Percentiles rank a stretch among this genome's conserved stretches.
Evolutionary conservation across 129 eudicot species (phyloP).

Genomic region (Chrysanthemum makinoi): DNA sequence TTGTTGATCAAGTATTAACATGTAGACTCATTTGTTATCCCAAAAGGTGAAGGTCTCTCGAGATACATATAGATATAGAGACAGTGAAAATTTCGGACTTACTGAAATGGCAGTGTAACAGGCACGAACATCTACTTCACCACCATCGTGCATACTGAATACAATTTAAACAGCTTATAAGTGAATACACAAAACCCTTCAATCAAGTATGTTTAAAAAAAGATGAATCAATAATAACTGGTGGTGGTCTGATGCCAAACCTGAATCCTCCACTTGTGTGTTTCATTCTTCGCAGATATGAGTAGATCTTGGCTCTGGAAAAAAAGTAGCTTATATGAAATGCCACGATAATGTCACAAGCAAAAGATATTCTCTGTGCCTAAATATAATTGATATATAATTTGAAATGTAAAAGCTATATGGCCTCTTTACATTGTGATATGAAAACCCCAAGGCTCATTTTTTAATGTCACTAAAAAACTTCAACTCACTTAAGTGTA

Average conservation of each 20-base stretch:
- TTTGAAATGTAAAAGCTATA: neutral
- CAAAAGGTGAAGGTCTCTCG: no score
- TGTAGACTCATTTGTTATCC: no score
- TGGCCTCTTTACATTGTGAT: neutral
- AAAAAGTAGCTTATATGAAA: slow-evolving; percentile 14
- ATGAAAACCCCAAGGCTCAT: neutral
- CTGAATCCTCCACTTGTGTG: slow-evolving; percentile 79
- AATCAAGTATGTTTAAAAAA: slow-evolving; percentile 12
- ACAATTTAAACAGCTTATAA: slow-evolving; percentile 7
- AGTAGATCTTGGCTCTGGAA: slow-evolving; percentile 55
- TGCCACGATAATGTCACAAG: slow-evolving; percentile 13
- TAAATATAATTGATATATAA: neutral
- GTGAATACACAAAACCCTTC: neutral
- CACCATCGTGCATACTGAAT: slow-evolving; percentile 94
- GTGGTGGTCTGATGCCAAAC: slow-evolving; percentile 30
- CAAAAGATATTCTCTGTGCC: neutral
- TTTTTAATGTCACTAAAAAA: neutral
- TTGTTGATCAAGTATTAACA: no score
- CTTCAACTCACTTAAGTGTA: neutral
- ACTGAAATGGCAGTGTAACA: slow-evolving; percentile 97
- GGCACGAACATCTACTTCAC: slow-evolving; percentile 97
- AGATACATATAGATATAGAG: neutral
- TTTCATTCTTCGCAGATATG: slow-evolving; percentile 81
- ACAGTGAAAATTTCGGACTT: slow-evolving; percentile 28
- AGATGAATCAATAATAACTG: slow-evolving; percentile 1